Conservation (phyloP, 2,329 filamentous ascomycete species). For the Alternaria brassicae region DNA sequence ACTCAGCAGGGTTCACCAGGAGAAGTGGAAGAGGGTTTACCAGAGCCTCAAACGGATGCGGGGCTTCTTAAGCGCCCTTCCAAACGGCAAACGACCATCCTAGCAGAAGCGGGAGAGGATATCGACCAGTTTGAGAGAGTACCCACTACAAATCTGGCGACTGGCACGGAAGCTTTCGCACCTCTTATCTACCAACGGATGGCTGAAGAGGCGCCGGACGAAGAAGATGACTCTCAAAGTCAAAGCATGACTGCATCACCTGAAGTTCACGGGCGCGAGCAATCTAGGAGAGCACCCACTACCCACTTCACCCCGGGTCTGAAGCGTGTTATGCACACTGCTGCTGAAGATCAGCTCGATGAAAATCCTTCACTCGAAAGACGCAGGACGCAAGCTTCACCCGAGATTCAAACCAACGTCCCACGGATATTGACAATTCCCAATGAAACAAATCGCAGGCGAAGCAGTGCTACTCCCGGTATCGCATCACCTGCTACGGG, state of each 20-base stretch:
- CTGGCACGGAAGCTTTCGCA: not conserved
- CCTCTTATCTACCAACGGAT: not conserved
- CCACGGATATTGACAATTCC: slow-evolving; percentile 10
- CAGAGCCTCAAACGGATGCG: not conserved
- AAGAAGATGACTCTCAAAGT: not conserved
- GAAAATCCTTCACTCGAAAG: not conserved
- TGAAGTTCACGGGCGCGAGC: not conserved
- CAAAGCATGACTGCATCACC: not conserved
- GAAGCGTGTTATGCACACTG: slow-evolving; percentile 1
- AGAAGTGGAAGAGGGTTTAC: not conserved
- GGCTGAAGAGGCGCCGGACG: not conserved
- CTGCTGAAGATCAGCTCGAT: not conserved
- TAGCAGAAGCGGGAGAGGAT: not conserved
- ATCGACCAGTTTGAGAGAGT: not conserved
- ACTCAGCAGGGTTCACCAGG: not conserved
- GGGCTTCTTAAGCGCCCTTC: not conserved
- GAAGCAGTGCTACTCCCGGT: slow-evolving; percentile 23
- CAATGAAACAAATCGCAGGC: not conserved
- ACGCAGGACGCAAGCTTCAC: not conserved
- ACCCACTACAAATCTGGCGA: not conserved
- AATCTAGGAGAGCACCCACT: slow-evolving; percentile 13
- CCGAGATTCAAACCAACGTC: slow-evolving; percentile 6
- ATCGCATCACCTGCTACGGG: slow-evolving; percentile 1
- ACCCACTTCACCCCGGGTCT: slow-evolving; percentile 13
- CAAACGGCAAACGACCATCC: not conserved